Conservation (phyloP, 441 rosid species). For the Omphalea diandra region DNA sequence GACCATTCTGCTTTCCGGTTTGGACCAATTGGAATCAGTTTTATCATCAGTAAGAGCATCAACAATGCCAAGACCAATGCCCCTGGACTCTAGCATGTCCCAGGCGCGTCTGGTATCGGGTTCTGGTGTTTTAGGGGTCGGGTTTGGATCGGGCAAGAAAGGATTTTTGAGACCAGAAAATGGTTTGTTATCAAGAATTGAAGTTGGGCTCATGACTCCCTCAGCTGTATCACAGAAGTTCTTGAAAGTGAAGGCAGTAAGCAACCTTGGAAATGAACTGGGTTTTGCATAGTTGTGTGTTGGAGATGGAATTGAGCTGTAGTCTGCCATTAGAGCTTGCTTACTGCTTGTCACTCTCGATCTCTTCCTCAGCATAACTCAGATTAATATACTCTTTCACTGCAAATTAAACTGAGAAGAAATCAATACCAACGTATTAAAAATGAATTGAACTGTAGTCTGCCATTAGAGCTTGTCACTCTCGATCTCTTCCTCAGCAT, state of each 20-base stretch:
- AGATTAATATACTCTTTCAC: constrained; percentile 1
- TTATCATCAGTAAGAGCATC: constrained; percentile 55
- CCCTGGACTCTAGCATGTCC: constrained; percentile 49
- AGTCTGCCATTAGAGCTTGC: constrained; percentile 52
- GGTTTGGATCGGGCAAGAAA: constrained; percentile 45
- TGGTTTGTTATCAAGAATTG: constrained; percentile 78
- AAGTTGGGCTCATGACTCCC: constrained; percentile 72
- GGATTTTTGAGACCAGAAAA: constrained; percentile 64
- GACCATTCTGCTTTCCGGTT: constrained; percentile 52
- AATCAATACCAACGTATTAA: background rate
- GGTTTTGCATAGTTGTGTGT: constrained; percentile 38
- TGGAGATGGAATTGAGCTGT: constrained; percentile 27
- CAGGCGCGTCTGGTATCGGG: constrained; percentile 41
- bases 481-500: constrained; percentile 28
- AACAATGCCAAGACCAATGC: constrained; percentile 68
- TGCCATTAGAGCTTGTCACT: constrained; percentile 50
- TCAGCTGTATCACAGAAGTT: constrained; percentile 47
- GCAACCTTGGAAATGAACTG: constrained; percentile 56
- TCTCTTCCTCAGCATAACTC: constrained; percentile 26
- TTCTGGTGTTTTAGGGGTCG: constrained; percentile 40
- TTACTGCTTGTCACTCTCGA: constrained; percentile 26
- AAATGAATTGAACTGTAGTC: constrained; percentile 32
- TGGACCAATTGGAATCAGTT: constrained; percentile 32
- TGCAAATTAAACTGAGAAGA: constrained; percentile 13
- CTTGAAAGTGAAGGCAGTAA: constrained; percentile 55